Conservation (phyloP, 2,329 filamentous ascomycete species). For the Venturia effusa region DNA sequence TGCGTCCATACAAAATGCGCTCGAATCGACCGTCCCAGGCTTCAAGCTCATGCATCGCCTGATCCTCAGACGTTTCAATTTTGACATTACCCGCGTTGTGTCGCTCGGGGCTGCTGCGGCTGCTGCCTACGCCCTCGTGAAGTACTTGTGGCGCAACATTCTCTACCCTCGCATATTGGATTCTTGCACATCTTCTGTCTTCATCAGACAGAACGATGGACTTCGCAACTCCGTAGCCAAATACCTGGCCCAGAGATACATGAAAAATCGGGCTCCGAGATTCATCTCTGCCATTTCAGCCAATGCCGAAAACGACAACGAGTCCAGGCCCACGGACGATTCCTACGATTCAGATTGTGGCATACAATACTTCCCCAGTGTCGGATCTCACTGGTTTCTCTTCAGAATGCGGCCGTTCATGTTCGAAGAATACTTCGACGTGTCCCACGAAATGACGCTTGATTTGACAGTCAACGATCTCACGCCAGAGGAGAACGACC, state of each 20-base stretch:
- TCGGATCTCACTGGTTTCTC: neutral
- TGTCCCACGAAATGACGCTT: neutral
- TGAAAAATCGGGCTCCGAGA: neutral
- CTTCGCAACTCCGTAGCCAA: neutral
- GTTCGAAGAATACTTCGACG: neutral
- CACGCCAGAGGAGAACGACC: neutral
- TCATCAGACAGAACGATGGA: neutral
- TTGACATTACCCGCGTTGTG: neutral
- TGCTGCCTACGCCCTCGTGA: neutral
- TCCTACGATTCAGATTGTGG: neutral
- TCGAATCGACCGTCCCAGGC: neutral
- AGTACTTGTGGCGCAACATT: neutral
- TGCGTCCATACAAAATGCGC: neutral
- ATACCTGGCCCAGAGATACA: neutral
- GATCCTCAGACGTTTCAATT: neutral
- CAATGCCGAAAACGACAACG: neutral
- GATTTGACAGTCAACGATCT: neutral
- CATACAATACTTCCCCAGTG: neutral
- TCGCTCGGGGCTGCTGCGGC: neutral
- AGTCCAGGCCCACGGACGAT: neutral
- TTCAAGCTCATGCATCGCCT: neutral
- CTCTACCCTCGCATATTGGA: neutral
- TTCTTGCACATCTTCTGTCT: neutral
- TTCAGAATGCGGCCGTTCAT: neutral
- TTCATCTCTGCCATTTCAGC: slow-evolving; percentile 1